phyloP scores from a whole-genome alignment of 1,284 basidiomycete species.

The Austropuccinia psidii region DNA sequence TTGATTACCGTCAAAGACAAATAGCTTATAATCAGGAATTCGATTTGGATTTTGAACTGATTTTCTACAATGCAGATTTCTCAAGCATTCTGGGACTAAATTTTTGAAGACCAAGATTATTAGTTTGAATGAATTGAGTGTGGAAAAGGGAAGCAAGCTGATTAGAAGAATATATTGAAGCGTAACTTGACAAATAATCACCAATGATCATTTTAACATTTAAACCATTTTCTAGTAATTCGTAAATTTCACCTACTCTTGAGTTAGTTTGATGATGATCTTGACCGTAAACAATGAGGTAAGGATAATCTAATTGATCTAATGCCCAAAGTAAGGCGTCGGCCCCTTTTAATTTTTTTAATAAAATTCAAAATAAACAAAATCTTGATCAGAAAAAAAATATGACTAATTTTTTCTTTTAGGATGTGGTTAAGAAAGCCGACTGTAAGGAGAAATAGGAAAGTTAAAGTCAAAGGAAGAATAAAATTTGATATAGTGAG shows the following conservation, averaged over 20 bases:
- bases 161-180: not conserved
- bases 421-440: too few species aligned
- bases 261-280: conserved; percentile 25
- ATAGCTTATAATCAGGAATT: conserved; percentile 28
- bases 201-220: conserved; percentile 32
- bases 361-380: too few species aligned
- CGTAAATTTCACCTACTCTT: conserved; percentile 14
- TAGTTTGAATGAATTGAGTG: not conserved
- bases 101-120: not conserved
- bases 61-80: conserved; percentile 1
- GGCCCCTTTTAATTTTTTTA: too few species aligned
- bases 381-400: too few species aligned
- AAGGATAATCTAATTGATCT: conserved; percentile 26
- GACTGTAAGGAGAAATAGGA: too few species aligned
- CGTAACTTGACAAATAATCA: conserved; percentile 32
- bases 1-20: conserved; percentile 31
- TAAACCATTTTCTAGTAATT: not conserved
- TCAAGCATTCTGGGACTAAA: conserved; percentile 15
- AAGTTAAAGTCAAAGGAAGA: too few species aligned
- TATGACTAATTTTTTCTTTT: too few species aligned
- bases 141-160: not conserved
- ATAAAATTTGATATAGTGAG: too few species aligned
- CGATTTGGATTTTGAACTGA: not conserved
- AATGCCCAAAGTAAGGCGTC: conserved; percentile 32
- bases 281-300: conserved; percentile 11